Conservation (phyloP, 2,329 filamentous ascomycete species). For the Verticillium albo-atrum region DNA sequence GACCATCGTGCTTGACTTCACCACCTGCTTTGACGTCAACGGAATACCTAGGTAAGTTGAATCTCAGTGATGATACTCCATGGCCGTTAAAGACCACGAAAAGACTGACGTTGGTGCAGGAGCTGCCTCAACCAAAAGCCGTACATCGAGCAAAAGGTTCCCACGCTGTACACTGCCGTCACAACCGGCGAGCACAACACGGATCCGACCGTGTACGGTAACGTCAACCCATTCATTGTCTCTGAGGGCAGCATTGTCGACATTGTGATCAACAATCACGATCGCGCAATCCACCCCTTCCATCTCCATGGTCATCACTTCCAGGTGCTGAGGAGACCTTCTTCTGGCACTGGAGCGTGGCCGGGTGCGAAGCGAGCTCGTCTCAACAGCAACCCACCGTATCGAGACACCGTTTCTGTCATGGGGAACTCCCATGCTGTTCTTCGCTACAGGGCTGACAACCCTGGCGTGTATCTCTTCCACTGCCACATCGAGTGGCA, state of each 20-base stretch:
- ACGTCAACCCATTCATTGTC: constrained; percentile 35
- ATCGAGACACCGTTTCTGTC: constrained; percentile 33
- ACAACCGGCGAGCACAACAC: constrained; percentile 44
- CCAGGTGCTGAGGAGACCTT: constrained; percentile 41
- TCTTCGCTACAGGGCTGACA: constrained; percentile 45
- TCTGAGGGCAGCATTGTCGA: constrained; percentile 34
- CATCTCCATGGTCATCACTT: constrained; percentile 54
- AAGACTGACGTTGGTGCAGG: constrained; percentile 11
- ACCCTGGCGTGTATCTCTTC: constrained; percentile 51
- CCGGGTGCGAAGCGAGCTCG: constrained; percentile 19
- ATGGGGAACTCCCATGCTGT: constrained; percentile 41
- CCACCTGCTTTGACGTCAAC: constrained; percentile 57
- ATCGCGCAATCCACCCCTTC: constrained; percentile 44
- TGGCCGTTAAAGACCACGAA: too few relatives aligned
- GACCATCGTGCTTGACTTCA: constrained; percentile 50
- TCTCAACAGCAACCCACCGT: constrained; percentile 22
- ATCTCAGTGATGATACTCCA: too few relatives aligned
- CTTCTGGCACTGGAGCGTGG: constrained; percentile 30
- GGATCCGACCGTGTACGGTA: constrained; percentile 36
- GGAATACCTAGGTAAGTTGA: constrained; percentile 50
- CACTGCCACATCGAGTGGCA: constrained; percentile 62
- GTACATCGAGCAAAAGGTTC: constrained; percentile 65
- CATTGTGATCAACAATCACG: constrained; percentile 46
- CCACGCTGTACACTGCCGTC: constrained; percentile 67
- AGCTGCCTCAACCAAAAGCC: constrained; percentile 61